Evolutionary conservation across 352 stramenopile species (phyloP).

Genomic region (Globisporangium megalacanthum): DNA sequence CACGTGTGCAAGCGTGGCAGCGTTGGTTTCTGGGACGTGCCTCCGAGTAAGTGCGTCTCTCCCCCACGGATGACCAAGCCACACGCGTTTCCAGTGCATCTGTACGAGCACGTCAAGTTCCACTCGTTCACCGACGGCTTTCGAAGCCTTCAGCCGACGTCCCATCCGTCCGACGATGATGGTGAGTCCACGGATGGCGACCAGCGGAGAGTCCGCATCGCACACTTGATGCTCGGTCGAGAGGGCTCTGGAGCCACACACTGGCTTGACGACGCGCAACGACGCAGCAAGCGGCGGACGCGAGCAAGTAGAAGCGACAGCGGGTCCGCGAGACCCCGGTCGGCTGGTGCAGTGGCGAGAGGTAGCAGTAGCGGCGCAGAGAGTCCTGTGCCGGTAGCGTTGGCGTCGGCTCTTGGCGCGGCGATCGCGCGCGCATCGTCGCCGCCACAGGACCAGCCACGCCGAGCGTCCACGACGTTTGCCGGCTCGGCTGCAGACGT

Average conservation of each 20-base stretch:
- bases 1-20: conserved; percentile 52
- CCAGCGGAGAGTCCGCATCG: conserved; percentile 17
- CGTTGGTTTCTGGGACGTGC: conserved; percentile 51
- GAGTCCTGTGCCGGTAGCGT: conserved; percentile 13
- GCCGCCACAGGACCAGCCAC: background rate
- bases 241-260: conserved; percentile 28
- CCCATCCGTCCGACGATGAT: background rate
- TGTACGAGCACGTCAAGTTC: conserved; percentile 25
- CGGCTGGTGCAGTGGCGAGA: background rate
- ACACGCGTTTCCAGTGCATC: conserved; percentile 4
- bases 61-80: conserved; percentile 17
- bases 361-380: background rate
- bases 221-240: conserved; percentile 41
- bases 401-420: conserved; percentile 26
- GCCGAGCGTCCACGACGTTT: conserved; percentile 2
- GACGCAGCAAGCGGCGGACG: conserved; percentile 23
- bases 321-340: background rate
- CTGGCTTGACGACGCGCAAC: conserved; percentile 21
- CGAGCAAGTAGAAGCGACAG: conserved; percentile 9
- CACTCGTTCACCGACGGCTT: conserved; percentile 26
- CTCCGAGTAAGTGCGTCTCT: conserved; percentile 16
- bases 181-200: background rate
- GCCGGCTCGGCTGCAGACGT: background rate
- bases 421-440: conserved; percentile 12
- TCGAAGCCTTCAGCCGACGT: background rate